Percentiles rank a stretch among this genome's conserved stretches.
phyloP scores from a whole-genome alignment of 2,329 filamentous ascomycete genomes.

The Fusarium sp. region DNA sequence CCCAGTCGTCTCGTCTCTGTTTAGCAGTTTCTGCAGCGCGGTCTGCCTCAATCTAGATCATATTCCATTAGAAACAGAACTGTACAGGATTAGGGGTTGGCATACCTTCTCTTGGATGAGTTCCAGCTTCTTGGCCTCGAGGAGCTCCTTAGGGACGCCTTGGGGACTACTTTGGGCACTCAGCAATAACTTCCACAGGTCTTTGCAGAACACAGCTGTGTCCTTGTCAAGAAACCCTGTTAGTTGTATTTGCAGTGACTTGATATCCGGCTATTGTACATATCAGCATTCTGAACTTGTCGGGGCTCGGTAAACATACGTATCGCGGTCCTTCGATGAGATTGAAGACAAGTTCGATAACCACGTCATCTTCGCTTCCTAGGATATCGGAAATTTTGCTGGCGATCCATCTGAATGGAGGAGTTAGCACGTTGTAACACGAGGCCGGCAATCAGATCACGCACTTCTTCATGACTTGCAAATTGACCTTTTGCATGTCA shows the following conservation, averaged over 20 bases:
- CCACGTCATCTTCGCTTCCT: slow-evolving; percentile 93
- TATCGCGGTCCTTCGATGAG: slow-evolving; percentile 77
- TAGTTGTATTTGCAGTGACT: slow-evolving; percentile 91
- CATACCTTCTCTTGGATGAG: slow-evolving; percentile 91
- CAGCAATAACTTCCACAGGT: slow-evolving; percentile 89
- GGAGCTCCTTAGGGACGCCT: slow-evolving; percentile 90
- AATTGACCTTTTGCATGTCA: slow-evolving; percentile 96
- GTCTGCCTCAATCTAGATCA: slow-evolving; percentile 77
- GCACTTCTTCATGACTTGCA: slow-evolving; percentile 97
- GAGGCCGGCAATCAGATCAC: slow-evolving; percentile 43
- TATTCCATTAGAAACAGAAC: slow-evolving; percentile 1
- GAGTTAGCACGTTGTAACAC: slow-evolving; percentile 22
- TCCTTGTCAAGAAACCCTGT: slow-evolving; percentile 96
- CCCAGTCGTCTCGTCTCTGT: slow-evolving; percentile 74
- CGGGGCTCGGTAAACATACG: slow-evolving; percentile 61
- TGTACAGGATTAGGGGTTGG: neutral
- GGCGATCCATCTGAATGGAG: slow-evolving; percentile 83
- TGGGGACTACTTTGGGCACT: slow-evolving; percentile 89
- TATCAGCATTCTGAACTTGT: slow-evolving; percentile 38
- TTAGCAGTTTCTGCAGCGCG: slow-evolving; percentile 80
- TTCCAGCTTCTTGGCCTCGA: slow-evolving; percentile 96
- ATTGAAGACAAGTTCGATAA: slow-evolving; percentile 83
- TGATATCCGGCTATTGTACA: slow-evolving; percentile 83
- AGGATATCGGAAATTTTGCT: slow-evolving; percentile 87
- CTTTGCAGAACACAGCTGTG: slow-evolving; percentile 87